Conservation (phyloP, 2,329 filamentous ascomycete genomes). For the Cladosporium sp. region DNA sequence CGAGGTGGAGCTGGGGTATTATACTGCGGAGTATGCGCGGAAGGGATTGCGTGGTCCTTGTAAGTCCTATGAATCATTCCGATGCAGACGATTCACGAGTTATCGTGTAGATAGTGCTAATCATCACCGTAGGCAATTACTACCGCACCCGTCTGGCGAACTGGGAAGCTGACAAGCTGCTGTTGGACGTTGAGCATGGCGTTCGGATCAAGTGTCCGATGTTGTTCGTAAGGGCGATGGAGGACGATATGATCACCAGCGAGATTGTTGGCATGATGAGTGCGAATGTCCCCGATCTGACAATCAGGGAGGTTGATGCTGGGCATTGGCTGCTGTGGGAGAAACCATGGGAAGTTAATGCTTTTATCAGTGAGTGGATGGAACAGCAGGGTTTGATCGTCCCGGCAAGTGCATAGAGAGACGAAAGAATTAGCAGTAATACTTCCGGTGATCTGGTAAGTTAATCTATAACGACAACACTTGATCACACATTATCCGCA, state of each 20-base stretch:
- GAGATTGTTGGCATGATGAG: conserved; percentile 73
- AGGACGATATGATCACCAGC: conserved; percentile 72
- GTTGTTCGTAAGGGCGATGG: conserved; percentile 72
- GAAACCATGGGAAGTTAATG: conserved; percentile 70
- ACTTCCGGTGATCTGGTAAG: neutral
- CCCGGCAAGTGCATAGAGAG: neutral
- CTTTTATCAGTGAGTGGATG: conserved; percentile 68
- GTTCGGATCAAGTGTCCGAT: conserved; percentile 50
- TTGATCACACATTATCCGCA: neutral
- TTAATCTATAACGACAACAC: neutral
- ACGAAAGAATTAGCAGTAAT: neutral
- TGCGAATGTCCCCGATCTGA: conserved; percentile 65
- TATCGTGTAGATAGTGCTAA: conserved; percentile 49
- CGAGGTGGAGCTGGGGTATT: neutral
- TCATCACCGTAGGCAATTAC: conserved; percentile 69
- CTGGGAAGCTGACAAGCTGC: conserved; percentile 67
- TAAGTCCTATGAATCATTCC: neutral
- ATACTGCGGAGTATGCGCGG: neutral
- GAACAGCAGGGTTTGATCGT: conserved; percentile 47
- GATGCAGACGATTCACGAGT: neutral
- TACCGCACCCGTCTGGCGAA: conserved; percentile 77
- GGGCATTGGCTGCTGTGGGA: conserved; percentile 85
- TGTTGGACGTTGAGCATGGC: conserved; percentile 32
- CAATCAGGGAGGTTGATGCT: conserved; percentile 65
- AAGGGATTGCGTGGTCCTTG: neutral